Evolutionary conservation across 1,284 basidiomycete genomes (phyloP).

Genomic region (Apiotrichum mycotoxinovorans): DNA sequence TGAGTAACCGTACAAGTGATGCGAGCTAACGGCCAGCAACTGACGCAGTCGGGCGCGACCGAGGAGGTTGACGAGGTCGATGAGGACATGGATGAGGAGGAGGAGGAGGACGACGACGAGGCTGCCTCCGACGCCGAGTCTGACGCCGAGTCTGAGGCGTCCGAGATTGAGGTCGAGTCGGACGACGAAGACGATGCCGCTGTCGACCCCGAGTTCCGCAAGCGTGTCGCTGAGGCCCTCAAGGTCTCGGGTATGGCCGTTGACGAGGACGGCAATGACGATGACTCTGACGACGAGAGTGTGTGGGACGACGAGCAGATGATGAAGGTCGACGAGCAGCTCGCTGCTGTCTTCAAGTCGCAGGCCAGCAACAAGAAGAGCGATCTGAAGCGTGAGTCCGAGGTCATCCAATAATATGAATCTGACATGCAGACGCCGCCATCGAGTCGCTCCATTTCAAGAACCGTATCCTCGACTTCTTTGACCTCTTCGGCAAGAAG

Average conservation of each 20-base stretch:
- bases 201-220: slow-evolving; percentile 65
- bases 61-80: slow-evolving; percentile 51
- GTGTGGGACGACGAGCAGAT: slow-evolving; percentile 95
- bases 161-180: slow-evolving; percentile 49
- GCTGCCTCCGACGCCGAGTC: slow-evolving; percentile 58
- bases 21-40: slow-evolving; percentile 59
- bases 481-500: slow-evolving; percentile 76
- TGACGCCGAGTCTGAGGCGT: slow-evolving; percentile 52
- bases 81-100: slow-evolving; percentile 53
- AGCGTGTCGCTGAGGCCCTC: slow-evolving; percentile 72
- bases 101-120: slow-evolving; percentile 43
- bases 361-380: slow-evolving; percentile 54
- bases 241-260: slow-evolving; percentile 67
- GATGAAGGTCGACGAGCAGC: slow-evolving; percentile 90
- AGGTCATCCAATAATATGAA: no score
- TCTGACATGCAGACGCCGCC: slow-evolving; percentile 31
- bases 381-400: slow-evolving; percentile 20
- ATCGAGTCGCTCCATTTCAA: slow-evolving; percentile 86
- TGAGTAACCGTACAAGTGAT: slow-evolving; percentile 52
- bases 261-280: slow-evolving; percentile 23
- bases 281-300: slow-evolving; percentile 55
- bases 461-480: slow-evolving; percentile 85
- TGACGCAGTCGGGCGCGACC: slow-evolving; percentile 56
- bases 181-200: slow-evolving; percentile 51
- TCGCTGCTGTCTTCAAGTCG: slow-evolving; percentile 78